Conservation (phyloP, 768 basidiomycete genomes). For the Agaricus bisporus region DNA sequence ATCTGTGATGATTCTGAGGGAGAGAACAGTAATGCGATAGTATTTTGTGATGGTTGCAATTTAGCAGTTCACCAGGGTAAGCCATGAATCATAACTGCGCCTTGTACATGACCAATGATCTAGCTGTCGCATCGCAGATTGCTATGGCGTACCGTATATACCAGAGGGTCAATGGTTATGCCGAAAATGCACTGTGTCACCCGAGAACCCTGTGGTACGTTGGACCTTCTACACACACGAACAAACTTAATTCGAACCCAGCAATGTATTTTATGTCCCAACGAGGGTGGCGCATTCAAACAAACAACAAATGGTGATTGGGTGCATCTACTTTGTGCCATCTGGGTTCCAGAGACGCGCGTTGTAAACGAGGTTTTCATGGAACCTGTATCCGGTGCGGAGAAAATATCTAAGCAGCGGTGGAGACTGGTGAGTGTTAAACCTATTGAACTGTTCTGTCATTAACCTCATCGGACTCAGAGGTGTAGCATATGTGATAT, state of each 20-base stretch:
- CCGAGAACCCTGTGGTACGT: conserved; percentile 90
- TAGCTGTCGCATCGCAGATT: conserved; percentile 58
- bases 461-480: conserved; percentile 19
- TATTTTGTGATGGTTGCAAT: conserved; percentile 99
- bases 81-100: conserved; percentile 10
- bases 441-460: neutral
- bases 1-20: conserved; percentile 98
- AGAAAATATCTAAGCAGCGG: conserved; percentile 80
- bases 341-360: conserved; percentile 94
- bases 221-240: neutral
- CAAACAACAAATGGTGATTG: conserved; percentile 90
- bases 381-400: conserved; percentile 93
- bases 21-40: conserved; percentile 97
- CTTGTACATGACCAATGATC: neutral
- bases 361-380: conserved; percentile 95
- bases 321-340: conserved; percentile 95
- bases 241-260: conserved; percentile 21
- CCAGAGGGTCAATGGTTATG: conserved; percentile 99
- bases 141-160: conserved; percentile 98
- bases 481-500: conserved; percentile 43
- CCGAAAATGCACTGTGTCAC: conserved; percentile 95
- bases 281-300: conserved; percentile 97
- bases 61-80: conserved; percentile 98
- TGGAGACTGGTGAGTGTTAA: conserved; percentile 80
- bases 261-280: conserved; percentile 95